Percentiles rank a stretch among this genome's conserved stretches.
Evolutionary conservation across 208 protist genomes (phyloP).

Genomic region (Trypanosoma conorhini): DNA sequence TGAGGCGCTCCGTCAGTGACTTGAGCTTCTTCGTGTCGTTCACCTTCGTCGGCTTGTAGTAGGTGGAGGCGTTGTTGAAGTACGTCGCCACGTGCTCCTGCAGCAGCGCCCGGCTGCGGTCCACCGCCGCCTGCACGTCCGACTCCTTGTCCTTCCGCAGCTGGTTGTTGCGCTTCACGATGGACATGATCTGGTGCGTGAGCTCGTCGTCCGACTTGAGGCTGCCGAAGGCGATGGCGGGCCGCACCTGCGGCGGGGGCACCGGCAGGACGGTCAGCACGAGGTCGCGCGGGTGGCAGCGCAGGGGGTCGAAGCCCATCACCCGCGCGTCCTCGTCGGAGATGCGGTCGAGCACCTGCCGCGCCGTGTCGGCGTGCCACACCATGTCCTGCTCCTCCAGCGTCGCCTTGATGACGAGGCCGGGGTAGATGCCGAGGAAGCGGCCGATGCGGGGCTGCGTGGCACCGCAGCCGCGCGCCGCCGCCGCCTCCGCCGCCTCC

Average conservation of each 20-base stretch:
- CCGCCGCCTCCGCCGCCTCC: conserved; percentile 23
- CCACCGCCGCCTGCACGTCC: conserved; percentile 88
- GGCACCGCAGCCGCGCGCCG: conserved; percentile 79
- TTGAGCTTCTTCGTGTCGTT: conserved; percentile 96
- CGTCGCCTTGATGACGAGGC: conserved; percentile 68
- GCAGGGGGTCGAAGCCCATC: conserved; percentile 75
- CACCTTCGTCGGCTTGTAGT: conserved; percentile 85
- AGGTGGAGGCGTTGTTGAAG: conserved; percentile 98
- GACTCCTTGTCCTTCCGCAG: conserved; percentile 88
- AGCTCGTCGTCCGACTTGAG: conserved; percentile 97
- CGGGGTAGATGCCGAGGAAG: conserved; percentile 72
- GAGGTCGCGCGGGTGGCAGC: conserved; percentile 89
- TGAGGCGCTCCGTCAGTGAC: conserved; percentile 98
- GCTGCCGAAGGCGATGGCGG: conserved; percentile 91
- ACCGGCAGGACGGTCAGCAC: conserved; percentile 97
- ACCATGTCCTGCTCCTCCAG: conserved; percentile 69
- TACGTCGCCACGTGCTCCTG: conserved; percentile 98
- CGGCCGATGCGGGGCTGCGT: conserved; percentile 81
- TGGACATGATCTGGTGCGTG: conserved; percentile 97
- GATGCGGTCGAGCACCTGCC: conserved; percentile 73
- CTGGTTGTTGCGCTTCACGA: conserved; percentile 96
- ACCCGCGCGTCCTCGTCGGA: conserved; percentile 61
- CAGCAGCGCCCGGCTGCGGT: conserved; percentile 86
- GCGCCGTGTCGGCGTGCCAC: conserved; percentile 79
- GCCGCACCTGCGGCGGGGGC: conserved; percentile 98